Conservation (phyloP, 2,329 filamentous ascomycete species). For the Sclerotinia subarctica region DNA sequence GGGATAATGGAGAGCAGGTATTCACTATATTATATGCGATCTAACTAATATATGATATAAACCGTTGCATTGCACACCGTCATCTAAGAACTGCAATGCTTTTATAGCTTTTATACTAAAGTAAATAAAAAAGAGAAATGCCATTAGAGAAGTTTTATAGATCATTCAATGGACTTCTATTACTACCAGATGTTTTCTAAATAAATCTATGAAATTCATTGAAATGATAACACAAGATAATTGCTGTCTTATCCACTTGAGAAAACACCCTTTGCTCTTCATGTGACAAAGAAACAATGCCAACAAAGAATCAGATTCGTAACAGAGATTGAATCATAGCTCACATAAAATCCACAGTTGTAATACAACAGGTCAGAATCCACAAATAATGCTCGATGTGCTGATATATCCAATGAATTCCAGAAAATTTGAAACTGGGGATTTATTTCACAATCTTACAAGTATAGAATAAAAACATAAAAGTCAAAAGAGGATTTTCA, state of each 20-base stretch:
- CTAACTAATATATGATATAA: not conserved
- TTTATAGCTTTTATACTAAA: not conserved
- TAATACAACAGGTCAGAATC: not conserved
- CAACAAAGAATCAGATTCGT: not conserved
- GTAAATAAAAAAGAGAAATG: too few relatives aligned
- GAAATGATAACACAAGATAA: accelerated
- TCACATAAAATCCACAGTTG: not conserved
- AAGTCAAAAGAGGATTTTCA: not conserved
- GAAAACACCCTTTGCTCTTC: too few relatives aligned
- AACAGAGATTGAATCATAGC: not conserved
- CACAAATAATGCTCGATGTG: not conserved
- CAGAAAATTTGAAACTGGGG: not conserved
- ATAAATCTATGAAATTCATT: not conserved
- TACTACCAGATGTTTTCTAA: not conserved
- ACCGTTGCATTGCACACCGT: not conserved
- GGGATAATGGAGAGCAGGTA: not conserved
- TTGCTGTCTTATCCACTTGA: not conserved
- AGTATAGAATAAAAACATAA: not conserved
- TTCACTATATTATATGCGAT: not conserved
- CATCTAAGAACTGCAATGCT: not conserved
- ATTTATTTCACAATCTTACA: not conserved
- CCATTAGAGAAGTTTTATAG: accelerated
- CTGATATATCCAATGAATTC: not conserved
- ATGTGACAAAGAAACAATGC: not conserved
- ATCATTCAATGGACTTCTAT: not conserved